Evolutionary conservation across 164 flowering plant species (phyloP).

Genomic region (Taxillus chinensis): DNA sequence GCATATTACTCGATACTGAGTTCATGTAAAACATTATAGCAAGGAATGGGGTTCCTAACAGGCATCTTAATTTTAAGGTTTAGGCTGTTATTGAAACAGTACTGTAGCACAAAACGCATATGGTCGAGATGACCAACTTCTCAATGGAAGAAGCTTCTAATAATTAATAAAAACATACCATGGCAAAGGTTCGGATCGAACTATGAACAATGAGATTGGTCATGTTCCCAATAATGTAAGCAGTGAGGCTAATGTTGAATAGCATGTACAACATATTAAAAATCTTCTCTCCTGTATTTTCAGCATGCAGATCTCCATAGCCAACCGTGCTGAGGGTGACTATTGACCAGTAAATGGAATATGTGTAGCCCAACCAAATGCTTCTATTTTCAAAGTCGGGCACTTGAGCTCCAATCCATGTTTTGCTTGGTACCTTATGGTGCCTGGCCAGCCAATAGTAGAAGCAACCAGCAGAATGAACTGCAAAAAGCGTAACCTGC

Average conservation of each 20-base stretch:
- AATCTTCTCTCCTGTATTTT: slow-evolving; percentile 64
- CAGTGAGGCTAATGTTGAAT: slow-evolving; percentile 80
- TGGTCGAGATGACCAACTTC: too few species aligned
- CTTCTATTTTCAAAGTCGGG: slow-evolving; percentile 41
- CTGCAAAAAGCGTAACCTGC: slow-evolving; percentile 73
- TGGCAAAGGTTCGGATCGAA: slow-evolving; percentile 47
- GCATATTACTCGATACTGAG: too few species aligned
- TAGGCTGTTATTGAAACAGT: too few species aligned
- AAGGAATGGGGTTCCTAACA: too few species aligned
- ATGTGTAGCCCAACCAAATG: slow-evolving; percentile 67
- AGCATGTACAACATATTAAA: slow-evolving; percentile 67
- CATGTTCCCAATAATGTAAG: slow-evolving; percentile 83
- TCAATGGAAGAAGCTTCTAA: not conserved
- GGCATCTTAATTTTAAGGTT: too few species aligned
- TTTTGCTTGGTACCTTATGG: slow-evolving; percentile 27
- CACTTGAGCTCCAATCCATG: slow-evolving; percentile 66
- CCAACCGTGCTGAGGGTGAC: slow-evolving; percentile 80
- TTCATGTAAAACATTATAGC: too few species aligned
- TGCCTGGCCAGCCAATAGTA: slow-evolving; percentile 62
- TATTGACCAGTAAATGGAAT: slow-evolving; percentile 75
- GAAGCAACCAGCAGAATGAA: slow-evolving; percentile 76
- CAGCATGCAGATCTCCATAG: slow-evolving; percentile 79
- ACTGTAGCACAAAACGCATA: too few species aligned
- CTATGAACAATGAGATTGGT: slow-evolving; percentile 76
- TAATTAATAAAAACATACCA: slow-evolving; percentile 30